Evolutionary conservation across 805 yeast species (phyloP).

Genomic region (Zygosaccharomyces bisporus): DNA sequence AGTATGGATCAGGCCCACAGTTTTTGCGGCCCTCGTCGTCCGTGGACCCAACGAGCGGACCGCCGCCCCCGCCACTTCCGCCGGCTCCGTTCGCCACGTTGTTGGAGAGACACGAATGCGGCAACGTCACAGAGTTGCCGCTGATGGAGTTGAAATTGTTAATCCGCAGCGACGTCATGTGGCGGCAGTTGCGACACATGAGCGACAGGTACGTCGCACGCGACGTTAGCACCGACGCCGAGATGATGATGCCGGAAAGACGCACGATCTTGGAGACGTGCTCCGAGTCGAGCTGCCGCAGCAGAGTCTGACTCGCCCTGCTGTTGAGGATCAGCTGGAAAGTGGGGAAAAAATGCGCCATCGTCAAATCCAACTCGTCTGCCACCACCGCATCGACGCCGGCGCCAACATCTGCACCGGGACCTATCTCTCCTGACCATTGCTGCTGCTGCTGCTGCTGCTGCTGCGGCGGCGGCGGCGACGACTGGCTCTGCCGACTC

Average conservation of each 20-base stretch:
- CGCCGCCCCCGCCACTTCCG: conserved; percentile 7
- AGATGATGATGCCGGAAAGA: conserved; percentile 88
- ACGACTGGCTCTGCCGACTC: conserved; percentile 17
- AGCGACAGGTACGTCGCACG: conserved; percentile 80
- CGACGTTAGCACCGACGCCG: conserved; percentile 83
- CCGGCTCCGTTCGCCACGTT: conserved; percentile 10
- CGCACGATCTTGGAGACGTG: conserved; percentile 87
- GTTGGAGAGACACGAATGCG: conserved; percentile 35
- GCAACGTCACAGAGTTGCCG: conserved; percentile 31
- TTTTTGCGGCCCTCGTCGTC: conserved; percentile 29
- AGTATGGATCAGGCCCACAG: conserved; percentile 92
- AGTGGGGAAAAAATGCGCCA: conserved; percentile 55
- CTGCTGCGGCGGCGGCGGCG: conserved; percentile 17
- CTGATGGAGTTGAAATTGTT: conserved; percentile 36
- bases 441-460: too few relatives aligned
- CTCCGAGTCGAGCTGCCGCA: conserved; percentile 80
- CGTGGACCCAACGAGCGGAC: conserved; percentile 19
- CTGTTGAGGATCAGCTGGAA: conserved; percentile 80
- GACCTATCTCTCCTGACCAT: too few relatives aligned
- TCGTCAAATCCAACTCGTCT: conserved; percentile 30
- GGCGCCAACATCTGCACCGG: conserved; percentile 11
- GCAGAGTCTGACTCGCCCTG: conserved; percentile 63
- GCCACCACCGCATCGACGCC: conserved; percentile 32
- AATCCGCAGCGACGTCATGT: conserved; percentile 57
- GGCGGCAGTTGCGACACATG: conserved; percentile 85